Evolutionary conservation across 129 eudicot genomes (phyloP).

Genomic region (Arctium minus): DNA sequence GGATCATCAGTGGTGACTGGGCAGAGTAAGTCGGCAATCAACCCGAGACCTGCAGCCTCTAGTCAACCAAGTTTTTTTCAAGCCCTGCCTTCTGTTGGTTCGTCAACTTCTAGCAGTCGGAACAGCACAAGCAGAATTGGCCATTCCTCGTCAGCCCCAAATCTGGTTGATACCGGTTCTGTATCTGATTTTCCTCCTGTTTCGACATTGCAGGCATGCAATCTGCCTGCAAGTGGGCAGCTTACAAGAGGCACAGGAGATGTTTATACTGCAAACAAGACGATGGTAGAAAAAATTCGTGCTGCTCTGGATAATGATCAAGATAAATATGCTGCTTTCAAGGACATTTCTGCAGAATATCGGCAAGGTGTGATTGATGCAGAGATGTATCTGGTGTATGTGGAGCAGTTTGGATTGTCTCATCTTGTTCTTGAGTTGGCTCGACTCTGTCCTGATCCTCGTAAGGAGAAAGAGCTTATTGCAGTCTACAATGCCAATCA

Average conservation of each 20-base stretch:
- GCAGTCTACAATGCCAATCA: slow-evolving; percentile 61
- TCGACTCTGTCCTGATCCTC: slow-evolving; percentile 68
- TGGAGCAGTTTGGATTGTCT: slow-evolving; percentile 79
- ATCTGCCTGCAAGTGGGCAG: slow-evolving; percentile 32
- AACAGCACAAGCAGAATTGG: slow-evolving; percentile 36
- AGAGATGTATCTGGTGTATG: slow-evolving; percentile 62
- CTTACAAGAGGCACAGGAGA: slow-evolving; percentile 34
- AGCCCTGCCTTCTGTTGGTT: slow-evolving; percentile 26
- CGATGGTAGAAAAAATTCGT: slow-evolving; percentile 76
- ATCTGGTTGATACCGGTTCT: slow-evolving; percentile 47
- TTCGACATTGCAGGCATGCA: slow-evolving; percentile 51
- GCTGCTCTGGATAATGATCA: slow-evolving; percentile 55
- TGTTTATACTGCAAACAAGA: slow-evolving; percentile 75
- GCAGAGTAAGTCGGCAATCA: slow-evolving; percentile 34
- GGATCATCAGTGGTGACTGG: slow-evolving; percentile 35
- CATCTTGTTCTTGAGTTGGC: slow-evolving; percentile 95
- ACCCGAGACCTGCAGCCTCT: slow-evolving; percentile 28
- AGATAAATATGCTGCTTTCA: slow-evolving; percentile 66
- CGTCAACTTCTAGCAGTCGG: slow-evolving; percentile 37
- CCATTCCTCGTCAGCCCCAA: slow-evolving; percentile 85
- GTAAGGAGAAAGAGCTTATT: slow-evolving; percentile 65
- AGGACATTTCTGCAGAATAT: slow-evolving; percentile 64
- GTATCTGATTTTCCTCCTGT: slow-evolving; percentile 81
- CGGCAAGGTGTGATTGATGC: slow-evolving; percentile 70
- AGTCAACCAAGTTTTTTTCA: slow-evolving; percentile 35